Conservation (phyloP, 257 asterid genomes). For the Solanum piurae region DNA sequence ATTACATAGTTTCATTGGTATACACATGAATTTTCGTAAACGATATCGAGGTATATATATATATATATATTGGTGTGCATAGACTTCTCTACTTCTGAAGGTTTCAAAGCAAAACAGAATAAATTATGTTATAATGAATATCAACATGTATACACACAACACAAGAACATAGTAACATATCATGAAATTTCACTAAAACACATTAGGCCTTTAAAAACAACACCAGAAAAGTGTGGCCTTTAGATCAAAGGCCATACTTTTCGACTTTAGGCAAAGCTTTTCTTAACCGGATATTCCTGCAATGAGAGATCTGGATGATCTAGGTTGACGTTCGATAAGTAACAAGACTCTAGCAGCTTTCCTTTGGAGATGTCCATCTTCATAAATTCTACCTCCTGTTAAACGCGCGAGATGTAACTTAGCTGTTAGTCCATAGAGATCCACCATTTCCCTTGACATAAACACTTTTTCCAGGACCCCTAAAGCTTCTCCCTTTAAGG, state of each 20-base stretch:
- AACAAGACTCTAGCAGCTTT: conserved; percentile 48
- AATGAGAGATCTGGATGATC: conserved; percentile 33
- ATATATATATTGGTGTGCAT: background rate
- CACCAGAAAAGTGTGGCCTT: background rate
- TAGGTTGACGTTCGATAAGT: conserved; percentile 39
- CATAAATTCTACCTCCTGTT: conserved; percentile 33
- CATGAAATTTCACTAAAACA: background rate
- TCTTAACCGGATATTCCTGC: conserved; percentile 7
- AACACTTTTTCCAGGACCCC: conserved; percentile 40
- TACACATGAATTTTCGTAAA: background rate
- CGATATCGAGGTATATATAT: background rate
- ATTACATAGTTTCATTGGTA: background rate
- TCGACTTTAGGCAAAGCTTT: background rate
- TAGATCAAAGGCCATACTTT: background rate
- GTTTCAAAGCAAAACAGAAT: background rate
- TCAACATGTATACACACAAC: background rate
- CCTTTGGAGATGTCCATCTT: conserved; percentile 47
- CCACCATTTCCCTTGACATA: conserved; percentile 43
- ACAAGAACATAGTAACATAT: background rate
- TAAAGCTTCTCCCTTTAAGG: conserved; percentile 44
- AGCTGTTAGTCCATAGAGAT: conserved; percentile 31
- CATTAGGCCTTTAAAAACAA: background rate
- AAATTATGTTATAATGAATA: background rate
- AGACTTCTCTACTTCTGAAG: background rate
- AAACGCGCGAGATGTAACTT: conserved; percentile 29